Evolutionary conservation across 2,329 filamentous ascomycete genomes (phyloP).

Genomic region (Fonsecaea monophora): DNA sequence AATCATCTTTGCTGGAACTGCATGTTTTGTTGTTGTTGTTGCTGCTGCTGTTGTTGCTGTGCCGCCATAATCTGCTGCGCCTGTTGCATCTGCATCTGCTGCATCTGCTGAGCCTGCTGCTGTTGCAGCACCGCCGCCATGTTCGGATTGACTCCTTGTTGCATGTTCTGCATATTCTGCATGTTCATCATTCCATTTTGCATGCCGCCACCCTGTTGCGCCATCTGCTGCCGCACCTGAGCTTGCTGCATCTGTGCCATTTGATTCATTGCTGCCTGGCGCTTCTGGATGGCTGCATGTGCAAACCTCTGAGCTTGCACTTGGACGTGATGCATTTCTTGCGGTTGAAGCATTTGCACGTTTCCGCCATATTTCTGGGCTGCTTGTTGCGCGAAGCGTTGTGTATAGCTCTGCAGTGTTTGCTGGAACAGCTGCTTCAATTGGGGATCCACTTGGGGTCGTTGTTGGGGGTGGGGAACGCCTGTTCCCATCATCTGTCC

Average conservation of each 20-base stretch:
- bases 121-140: slow-evolving; percentile 37
- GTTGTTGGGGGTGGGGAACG: slow-evolving; percentile 28
- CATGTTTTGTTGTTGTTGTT: slow-evolving; percentile 34
- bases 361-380: slow-evolving; percentile 38
- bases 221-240: slow-evolving; percentile 27
- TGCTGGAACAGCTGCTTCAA: slow-evolving; percentile 32
- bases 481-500: slow-evolving; percentile 37
- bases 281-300: slow-evolving; percentile 27
- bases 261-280: slow-evolving; percentile 27
- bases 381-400: slow-evolving; percentile 31
- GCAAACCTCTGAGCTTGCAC: slow-evolving; percentile 32
- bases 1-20: slow-evolving; percentile 35
- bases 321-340: slow-evolving; percentile 32
- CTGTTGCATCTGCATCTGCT: slow-evolving; percentile 39
- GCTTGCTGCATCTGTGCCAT: slow-evolving; percentile 27
- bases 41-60: slow-evolving; percentile 34
- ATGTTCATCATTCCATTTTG: slow-evolving; percentile 35
- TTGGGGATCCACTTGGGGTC: slow-evolving; percentile 31
- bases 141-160: slow-evolving; percentile 26
- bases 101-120: slow-evolving; percentile 40
- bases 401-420: slow-evolving; percentile 26
- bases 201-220: slow-evolving; percentile 33
- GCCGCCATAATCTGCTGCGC: slow-evolving; percentile 37
- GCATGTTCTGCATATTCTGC: slow-evolving; percentile 30
- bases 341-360: slow-evolving; percentile 32